A percentile compares a stretch with the other conserved stretches of the same genome.
Evolutionary conservation across 1,284 basidiomycete genomes (phyloP).

Genomic region (Singerocomus inundabilis): DNA sequence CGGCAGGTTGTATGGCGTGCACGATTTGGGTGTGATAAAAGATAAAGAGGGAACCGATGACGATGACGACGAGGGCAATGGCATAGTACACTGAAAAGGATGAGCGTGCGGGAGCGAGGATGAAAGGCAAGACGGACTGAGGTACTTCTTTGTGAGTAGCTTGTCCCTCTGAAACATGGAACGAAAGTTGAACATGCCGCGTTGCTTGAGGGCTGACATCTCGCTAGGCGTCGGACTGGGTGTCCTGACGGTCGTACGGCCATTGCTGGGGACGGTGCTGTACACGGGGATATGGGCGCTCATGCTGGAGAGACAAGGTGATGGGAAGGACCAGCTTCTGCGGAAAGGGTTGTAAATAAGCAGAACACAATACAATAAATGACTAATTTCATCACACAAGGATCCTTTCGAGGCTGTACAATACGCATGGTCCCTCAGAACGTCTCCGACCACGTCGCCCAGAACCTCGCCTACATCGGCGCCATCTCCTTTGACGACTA

Average conservation of each 20-base stretch:
- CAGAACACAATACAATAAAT: no score
- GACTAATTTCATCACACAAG: no score
- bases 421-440: neutral
- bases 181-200: slow-evolving; percentile 44
- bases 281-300: slow-evolving; percentile 17
- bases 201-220: slow-evolving; percentile 40
- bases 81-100: slow-evolving; percentile 51
- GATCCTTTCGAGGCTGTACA: no score
- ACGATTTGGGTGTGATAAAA: slow-evolving; percentile 64
- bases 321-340: slow-evolving; percentile 4
- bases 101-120: neutral
- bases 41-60: slow-evolving; percentile 56
- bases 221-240: slow-evolving; percentile 66
- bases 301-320: slow-evolving; percentile 14
- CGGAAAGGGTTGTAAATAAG: no score
- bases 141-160: slow-evolving; percentile 26
- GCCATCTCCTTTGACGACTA: slow-evolving; percentile 26
- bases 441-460: slow-evolving; percentile 15
- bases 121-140: slow-evolving; percentile 39
- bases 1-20: slow-evolving; percentile 60
- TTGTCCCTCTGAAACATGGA: slow-evolving; percentile 35
- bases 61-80: slow-evolving; percentile 38
- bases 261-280: slow-evolving; percentile 11
- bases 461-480: slow-evolving; percentile 21
- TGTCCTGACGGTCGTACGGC: slow-evolving; percentile 35